phyloP scores from a whole-genome alignment of 306 rosid genomes.

The Parietaria judaica region DNA sequence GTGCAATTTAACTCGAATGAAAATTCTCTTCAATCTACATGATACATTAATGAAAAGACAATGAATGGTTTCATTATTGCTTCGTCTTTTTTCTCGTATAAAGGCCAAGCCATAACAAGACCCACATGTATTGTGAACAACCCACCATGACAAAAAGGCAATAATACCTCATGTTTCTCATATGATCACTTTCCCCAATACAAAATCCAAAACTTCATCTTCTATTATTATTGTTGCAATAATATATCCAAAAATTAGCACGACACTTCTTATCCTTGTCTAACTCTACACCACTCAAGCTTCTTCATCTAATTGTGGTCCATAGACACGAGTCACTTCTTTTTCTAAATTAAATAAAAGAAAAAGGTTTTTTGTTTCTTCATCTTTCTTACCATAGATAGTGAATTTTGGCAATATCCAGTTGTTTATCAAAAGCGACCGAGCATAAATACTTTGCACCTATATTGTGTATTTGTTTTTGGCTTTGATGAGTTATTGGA shows the following conservation, averaged over 20 bases:
- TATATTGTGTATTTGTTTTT: neutral
- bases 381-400: neutral
- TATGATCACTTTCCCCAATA: neutral
- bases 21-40: too few relatives aligned
- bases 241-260: neutral
- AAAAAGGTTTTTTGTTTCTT: neutral
- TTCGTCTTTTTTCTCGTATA: neutral
- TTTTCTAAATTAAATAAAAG: neutral
- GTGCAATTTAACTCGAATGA: too few relatives aligned
- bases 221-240: neutral
- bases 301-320: neutral
- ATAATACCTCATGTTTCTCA: slow-evolving; percentile 4
- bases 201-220: neutral
- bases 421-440: neutral
- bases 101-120: neutral
- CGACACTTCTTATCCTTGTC: neutral
- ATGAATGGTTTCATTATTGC: too few relatives aligned
- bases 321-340: neutral
- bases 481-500: neutral
- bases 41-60: too few relatives aligned
- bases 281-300: neutral
- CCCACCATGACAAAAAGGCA: slow-evolving; percentile 7
- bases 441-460: neutral
- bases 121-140: slow-evolving; percentile 6
- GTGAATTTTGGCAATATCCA: neutral